Evolutionary conservation across 306 rosid genomes (phyloP), one percentile per base, ranked within the genome.

Genomic region (Spatholobus suberectus): DNA sequence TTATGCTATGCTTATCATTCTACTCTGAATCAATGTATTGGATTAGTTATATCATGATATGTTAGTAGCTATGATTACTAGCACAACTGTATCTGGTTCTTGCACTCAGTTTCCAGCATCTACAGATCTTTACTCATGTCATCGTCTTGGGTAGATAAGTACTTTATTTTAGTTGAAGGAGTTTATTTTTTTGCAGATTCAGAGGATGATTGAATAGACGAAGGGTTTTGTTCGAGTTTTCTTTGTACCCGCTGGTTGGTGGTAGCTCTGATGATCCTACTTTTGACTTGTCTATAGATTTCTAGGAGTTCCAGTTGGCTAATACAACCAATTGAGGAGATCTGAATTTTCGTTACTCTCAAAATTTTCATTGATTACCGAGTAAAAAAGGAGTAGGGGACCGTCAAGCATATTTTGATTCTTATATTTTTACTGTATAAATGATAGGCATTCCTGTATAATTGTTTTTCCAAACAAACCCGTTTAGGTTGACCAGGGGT

Each of bases 181-280:
- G 9, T 52, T 52, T 46, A 11, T 27, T 55, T 72, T 54, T 73
- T 69, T 78, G 76, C 97, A 96, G 99, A 96, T 96, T 96, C 99
- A 70, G 99, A 96, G 15, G 96, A 92, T 18, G 99, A 96, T 44
- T 61, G 93, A 94, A 68, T 89, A 86, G 89, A 73, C 26, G 76
- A 77, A 87, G 72, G 89, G 75, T 81, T 73, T 86, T 81, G 75
- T 68, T n/a, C 76, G 76, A 75, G 84, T 73, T 62, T 51, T 70
- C 75, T 73, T 73, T 72, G 80, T 67, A 49, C 65, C 23, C 24
- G 61, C 71, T 83, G 86, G 85, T 78, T 68, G 84, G 83, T 86
- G 70, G 65, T 82, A 81, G 83, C 89, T 43, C 77, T 73, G 86
- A 85, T 67, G 83, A 83, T 87, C 77, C 79, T 72, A 24, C 82